Evolutionary conservation across 2,329 filamentous ascomycete species (phyloP).

Genomic region (Thelonectria blattea): DNA sequence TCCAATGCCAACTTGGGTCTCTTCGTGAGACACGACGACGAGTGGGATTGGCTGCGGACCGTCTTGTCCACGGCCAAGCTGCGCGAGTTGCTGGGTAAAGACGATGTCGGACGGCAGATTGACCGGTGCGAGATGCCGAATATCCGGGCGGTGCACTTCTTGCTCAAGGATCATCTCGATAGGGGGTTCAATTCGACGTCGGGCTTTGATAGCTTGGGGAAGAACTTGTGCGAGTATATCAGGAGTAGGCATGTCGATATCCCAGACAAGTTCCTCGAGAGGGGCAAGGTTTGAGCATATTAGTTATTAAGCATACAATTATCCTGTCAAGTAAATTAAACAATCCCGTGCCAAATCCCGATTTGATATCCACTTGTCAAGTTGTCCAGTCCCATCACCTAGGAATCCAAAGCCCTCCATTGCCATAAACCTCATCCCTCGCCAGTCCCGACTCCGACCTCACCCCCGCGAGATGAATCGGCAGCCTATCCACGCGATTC

Average conservation of each 20-base stretch:
- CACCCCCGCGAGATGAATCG: constrained; percentile 64
- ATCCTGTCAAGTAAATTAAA: not conserved
- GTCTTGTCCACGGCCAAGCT: constrained; percentile 48
- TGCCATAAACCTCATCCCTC: constrained; percentile 57
- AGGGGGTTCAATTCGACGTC: constrained; percentile 43
- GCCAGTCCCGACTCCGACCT: constrained; percentile 54
- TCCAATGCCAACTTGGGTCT: constrained; percentile 51
- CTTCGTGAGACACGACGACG: constrained; percentile 50
- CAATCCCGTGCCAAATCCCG: not conserved
- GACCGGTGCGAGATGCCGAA: constrained; percentile 52
- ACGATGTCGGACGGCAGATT: constrained; percentile 44
- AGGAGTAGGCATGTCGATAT: constrained; percentile 50
- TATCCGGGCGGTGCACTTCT: constrained; percentile 43
- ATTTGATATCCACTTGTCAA: not conserved
- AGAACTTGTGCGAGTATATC: constrained; percentile 52
- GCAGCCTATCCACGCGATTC: constrained; percentile 62
- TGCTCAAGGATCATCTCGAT: constrained; percentile 54
- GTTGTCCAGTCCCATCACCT: constrained; percentile 26
- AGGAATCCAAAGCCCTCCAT: constrained; percentile 56
- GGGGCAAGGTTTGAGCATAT: constrained; percentile 40
- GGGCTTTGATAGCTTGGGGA: constrained; percentile 49
- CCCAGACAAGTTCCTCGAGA: constrained; percentile 48
- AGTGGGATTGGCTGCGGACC: constrained; percentile 51
- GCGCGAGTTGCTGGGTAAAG: constrained; percentile 44
- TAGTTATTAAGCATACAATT: constrained; percentile 1